phyloP scores from a whole-genome alignment of 2,329 filamentous ascomycete genomes.

The Truncatella angustata region DNA sequence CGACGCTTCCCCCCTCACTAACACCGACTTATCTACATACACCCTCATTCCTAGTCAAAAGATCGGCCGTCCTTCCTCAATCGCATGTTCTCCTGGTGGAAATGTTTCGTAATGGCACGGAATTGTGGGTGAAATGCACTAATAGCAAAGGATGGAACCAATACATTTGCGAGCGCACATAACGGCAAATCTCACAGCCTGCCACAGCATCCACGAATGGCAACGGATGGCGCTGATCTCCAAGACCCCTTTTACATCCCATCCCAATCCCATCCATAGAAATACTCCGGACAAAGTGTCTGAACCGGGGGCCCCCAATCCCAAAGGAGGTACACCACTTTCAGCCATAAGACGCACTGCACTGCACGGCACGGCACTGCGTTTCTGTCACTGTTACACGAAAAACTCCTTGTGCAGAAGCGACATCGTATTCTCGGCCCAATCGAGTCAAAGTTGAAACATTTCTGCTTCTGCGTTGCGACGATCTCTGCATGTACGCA shows the following conservation, averaged over 20 bases:
- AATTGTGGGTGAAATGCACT: neutral
- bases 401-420: neutral
- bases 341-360: neutral
- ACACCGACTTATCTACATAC: neutral
- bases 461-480: neutral
- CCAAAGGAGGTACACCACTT: neutral
- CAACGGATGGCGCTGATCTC: constrained; percentile 8
- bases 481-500: too few relatives aligned
- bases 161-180: constrained; percentile 4
- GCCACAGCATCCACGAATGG: constrained; percentile 3
- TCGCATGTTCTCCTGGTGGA: constrained; percentile 1
- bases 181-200: neutral
- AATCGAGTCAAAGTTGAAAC: neutral
- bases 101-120: constrained; percentile 3
- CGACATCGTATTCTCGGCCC: neutral
- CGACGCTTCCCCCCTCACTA: neutral
- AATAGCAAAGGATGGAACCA: neutral
- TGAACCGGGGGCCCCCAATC: neutral
- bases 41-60: neutral
- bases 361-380: too few relatives aligned
- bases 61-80: neutral
- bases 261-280: neutral
- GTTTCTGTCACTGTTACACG: constrained; percentile 2
- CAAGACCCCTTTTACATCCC: constrained; percentile 6
- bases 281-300: neutral